Base-by-base conservation (phyloP, 495 filamentous ascomycete genomes). In the Extremus antarcticus region DNA sequence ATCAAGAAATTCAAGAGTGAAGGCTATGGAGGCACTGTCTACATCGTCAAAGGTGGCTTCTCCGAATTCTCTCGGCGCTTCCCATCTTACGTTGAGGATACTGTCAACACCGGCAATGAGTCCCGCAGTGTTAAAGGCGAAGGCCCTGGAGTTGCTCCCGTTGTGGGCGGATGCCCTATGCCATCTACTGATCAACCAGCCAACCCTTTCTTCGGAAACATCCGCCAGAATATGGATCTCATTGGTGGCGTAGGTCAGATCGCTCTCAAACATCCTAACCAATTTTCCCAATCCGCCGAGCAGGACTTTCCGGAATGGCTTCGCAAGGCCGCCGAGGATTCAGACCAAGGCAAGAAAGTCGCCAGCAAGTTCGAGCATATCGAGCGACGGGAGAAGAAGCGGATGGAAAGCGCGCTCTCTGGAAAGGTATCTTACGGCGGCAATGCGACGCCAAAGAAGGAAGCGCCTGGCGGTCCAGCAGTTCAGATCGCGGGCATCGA, bases 171-270 rank as follows among this genome's bases (percentile, higher is more conserved):
- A 0, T 95, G 94, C 63, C 76, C 81, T 53, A 77, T 98, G 65
- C 92, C 92, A 15, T 73, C 76, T 21, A 75, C 77, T 20, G 76
- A 83, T 52, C 74, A 76, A 53, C 77, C 80, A 1, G 76, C 80
- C 15, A 95, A 94, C 62, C 90, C 94, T 0, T 97, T 98, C 69
- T 98, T 97, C 70, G 80, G 80, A 53, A 96, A 95, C 58, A 97
- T 98, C 61, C 79, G 94, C 24, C 92, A 97, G 68, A 94, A 98
- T 58, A 92, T 95, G 81, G 92, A 98, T 65, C 70, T 98, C 40
- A 81, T 95, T 46, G 90, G 86, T 51, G 92, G 92, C 22, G 92
- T 98, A 41, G 92, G 92, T 0, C 90, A 95, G 64, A 83, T 97
- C 62, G 73, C 88, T 29, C 66, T 98, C 46, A 78, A 83, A 47